Evolutionary conservation across 495 filamentous ascomycete species (phyloP), one percentile per base, ranked within the genome.

Genomic region (Aspergillus carlsbadensis): DNA sequence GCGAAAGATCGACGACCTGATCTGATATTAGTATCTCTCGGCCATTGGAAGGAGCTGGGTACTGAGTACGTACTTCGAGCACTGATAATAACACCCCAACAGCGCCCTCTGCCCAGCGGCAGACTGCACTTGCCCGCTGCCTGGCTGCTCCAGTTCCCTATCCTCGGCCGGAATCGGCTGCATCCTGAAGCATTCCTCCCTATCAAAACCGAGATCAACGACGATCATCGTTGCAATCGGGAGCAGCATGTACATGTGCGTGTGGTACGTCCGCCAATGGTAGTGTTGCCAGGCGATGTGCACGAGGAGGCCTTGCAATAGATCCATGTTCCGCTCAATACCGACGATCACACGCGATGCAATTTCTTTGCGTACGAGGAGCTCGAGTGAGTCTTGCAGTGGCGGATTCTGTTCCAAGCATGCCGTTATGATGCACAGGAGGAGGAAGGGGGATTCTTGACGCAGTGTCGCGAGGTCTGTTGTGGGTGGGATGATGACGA

Each of bases 221-320:
- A 52, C 21, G 2, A 52, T 5, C 17, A 41, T 41, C 15, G 15
- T 18, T 5, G 52, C 52, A 40, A 55, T 55, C 24, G 44, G 52
- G 14, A 46, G 40, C 2, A 48, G 33, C 53, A 56, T 47, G 42
- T 39, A 56, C 24, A 48, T 24, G 3, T 56, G 42, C 10, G 53
- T 56, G 24, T 56, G 53, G 7, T 39, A 56, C 0, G 33, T 39
- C 8, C 43, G 29, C 53, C 53, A 56, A 21, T 48, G 48, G 10
- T 52, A 52, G 35, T 57, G 42, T n/a, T 61, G 52, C 58, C 58
- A 61, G 10, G 46, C 49, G 29, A 48, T 40, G 35, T 61, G 54
- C 17, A 61, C 53, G 6, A 61, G 53, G 5, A 61, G 46, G 36
- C 52, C 52, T 13, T 29, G 51, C 26, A 60, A 52, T 1, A 61